Conservation (phyloP, 164 flowering plant genomes). For the Chimonanthus salicifolius region DNA sequence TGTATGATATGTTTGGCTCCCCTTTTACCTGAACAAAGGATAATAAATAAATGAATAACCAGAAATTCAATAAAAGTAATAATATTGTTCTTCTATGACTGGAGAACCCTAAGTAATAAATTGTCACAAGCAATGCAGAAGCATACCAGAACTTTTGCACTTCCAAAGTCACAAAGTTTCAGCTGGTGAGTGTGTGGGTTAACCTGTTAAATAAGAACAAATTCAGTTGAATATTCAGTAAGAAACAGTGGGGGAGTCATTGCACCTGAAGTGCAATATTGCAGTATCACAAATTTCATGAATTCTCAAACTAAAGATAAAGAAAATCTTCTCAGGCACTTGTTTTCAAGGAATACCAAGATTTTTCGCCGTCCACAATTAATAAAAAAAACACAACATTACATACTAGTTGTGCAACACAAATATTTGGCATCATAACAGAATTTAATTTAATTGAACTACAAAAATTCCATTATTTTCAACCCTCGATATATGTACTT, state of each 20-base stretch:
- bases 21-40: conserved; percentile 38
- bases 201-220: conserved; percentile 27
- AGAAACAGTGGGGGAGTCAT: background rate
- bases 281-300: too few species aligned
- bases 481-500: too few species aligned
- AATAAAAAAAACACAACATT: too few species aligned
- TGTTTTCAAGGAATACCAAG: too few species aligned
- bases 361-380: too few species aligned
- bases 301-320: too few species aligned
- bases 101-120: background rate
- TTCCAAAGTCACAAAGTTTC: conserved; percentile 61
- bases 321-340: too few species aligned
- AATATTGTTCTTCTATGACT: background rate
- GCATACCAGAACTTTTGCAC: conserved; percentile 61
- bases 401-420: too few species aligned
- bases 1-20: conserved; percentile 60
- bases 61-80: background rate
- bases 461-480: too few species aligned
- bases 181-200: conserved; percentile 64
- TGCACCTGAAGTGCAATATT: too few species aligned
- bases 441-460: too few species aligned
- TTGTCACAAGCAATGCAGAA: background rate
- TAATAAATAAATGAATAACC: background rate
- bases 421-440: too few species aligned
- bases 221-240: background rate